Base-by-base conservation (phyloP, 2,329 filamentous ascomycete species). In the Magnaporthiopsis rhizophila region DNA sequence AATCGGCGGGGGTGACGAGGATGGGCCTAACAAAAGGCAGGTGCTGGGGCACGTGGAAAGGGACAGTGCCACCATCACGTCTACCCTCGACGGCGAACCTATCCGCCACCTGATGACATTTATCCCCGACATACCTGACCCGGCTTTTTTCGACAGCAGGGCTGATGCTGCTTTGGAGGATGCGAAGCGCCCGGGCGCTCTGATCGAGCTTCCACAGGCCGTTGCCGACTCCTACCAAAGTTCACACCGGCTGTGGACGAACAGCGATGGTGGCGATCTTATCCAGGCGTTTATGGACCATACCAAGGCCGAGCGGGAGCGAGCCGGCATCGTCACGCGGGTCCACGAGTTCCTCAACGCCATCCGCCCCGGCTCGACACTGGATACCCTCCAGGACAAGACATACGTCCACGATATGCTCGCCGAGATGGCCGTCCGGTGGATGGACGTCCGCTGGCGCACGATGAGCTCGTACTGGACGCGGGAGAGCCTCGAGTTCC, bases 361-460 rank as follows among this genome's bases (percentile, higher is more conserved):
- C 45, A 53, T 11, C 8, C 21, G 38, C n/a, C 45, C 45, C n/a
- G 45, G 45, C 7, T 11, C 45, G 21, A 24, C 9, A 11, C 45
- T 53, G 45, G 45, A 53, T 3, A 24, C n/a, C 7, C 45, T 24
- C 45, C 45, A 53, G 7, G 21, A 24, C 2, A 6, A 53, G 45
- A 8, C 45, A 3, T 53, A 50, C 24, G 26, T 62, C 38, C 24
- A 12, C 1, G 24, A 53, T 7, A 32, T n/a, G 21, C 21, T 28
- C 38, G 36, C 13, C n/a, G 60, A 62, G 26, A 62, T 62, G 60
- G 13, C 30, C 2, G n/a, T 53, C 3, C 38, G 53, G 8, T 62
- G 60, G 38, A 53, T 28, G 60, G 60, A 50, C 28, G 60, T 62
- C 36, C 60, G 60, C 24, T 53, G 38, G 38, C 60, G 60, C 3